Evolutionary conservation across 257 asterid species (phyloP).

Genomic region (Nemophila menziesii): DNA sequence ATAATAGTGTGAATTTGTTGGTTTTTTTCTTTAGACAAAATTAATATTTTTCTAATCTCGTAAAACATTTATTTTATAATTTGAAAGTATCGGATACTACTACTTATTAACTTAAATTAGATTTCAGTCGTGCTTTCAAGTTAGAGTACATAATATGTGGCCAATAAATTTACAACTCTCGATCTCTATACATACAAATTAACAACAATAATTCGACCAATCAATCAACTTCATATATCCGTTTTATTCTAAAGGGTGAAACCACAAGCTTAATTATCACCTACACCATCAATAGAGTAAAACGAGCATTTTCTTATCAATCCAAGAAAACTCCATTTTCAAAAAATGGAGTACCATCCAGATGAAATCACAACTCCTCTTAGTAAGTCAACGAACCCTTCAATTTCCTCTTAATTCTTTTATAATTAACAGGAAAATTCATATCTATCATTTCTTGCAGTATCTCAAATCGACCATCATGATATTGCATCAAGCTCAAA

Average conservation of each 20-base stretch:
- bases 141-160: neutral
- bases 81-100: too few relatives aligned
- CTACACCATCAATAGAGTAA: too few relatives aligned
- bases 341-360: neutral
- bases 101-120: too few relatives aligned
- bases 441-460: neutral
- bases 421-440: neutral
- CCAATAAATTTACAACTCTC: neutral
- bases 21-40: too few relatives aligned
- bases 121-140: neutral
- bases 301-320: neutral
- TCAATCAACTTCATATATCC: too few relatives aligned
- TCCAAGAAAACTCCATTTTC: neutral
- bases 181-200: too few relatives aligned
- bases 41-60: too few relatives aligned
- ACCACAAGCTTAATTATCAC: too few relatives aligned
- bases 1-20: too few relatives aligned
- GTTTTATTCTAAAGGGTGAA: too few relatives aligned
- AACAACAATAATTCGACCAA: too few relatives aligned
- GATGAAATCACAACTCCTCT: constrained; percentile 3
- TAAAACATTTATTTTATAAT: too few relatives aligned
- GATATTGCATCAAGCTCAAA: neutral
- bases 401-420: neutral
- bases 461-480: neutral
- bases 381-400: neutral